phyloP scores from a whole-genome alignment of 306 rosid genomes.

The Rosa lucieae region DNA sequence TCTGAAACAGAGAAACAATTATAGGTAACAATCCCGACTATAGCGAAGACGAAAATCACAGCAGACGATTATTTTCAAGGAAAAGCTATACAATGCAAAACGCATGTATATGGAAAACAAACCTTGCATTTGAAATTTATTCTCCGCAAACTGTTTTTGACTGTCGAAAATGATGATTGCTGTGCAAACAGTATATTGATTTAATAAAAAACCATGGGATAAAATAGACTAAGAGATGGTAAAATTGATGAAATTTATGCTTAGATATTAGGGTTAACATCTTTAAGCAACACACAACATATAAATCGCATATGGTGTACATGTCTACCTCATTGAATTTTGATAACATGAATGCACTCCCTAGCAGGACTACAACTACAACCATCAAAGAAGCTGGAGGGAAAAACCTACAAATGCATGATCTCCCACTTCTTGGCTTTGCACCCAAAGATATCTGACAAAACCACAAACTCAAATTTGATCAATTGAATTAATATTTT shows the following conservation, averaged over 20 bases:
- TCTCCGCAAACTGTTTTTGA: constrained; percentile 27
- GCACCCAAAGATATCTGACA: constrained; percentile 40
- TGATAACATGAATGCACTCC: constrained; percentile 35
- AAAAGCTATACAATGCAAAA: neutral
- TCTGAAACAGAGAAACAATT: constrained; percentile 50
- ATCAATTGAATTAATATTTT: neutral
- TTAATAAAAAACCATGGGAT: neutral
- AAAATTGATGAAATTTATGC: neutral
- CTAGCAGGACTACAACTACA: constrained; percentile 38
- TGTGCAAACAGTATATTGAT: constrained; percentile 14
- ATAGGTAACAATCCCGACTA: constrained; percentile 22
- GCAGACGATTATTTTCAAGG: neutral
- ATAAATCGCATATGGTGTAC: neutral
- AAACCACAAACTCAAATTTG: neutral
- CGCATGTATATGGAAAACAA: constrained; percentile 18
- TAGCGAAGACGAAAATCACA: neutral
- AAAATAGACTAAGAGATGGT: neutral
- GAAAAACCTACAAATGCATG: constrained; percentile 44
- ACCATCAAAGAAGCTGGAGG: constrained; percentile 52
- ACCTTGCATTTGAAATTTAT: constrained; percentile 61
- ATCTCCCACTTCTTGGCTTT: constrained; percentile 42
- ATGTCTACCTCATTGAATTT: constrained; percentile 51
- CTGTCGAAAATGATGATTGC: constrained; percentile 44
- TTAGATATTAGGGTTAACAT: neutral
- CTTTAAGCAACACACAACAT: neutral